Conservation (phyloP, 257 asterid genomes). For the Nicotiana knightiana region DNA sequence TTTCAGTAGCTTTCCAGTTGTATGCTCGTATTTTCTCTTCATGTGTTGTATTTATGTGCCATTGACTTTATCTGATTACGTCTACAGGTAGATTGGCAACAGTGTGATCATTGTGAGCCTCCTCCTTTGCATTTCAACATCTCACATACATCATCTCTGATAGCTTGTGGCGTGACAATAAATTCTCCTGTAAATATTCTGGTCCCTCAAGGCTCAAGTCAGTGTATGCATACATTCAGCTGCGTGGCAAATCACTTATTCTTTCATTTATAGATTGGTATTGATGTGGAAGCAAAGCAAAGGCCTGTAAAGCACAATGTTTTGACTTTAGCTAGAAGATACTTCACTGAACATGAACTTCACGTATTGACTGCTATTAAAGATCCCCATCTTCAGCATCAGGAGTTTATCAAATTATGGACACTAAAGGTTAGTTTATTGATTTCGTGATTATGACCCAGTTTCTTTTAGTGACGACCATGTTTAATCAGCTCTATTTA, state of each 20-base stretch:
- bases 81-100: slow-evolving; percentile 65
- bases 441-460: neutral
- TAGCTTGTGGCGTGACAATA: slow-evolving; percentile 73
- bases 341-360: slow-evolving; percentile 55
- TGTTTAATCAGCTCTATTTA: neutral
- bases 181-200: slow-evolving; percentile 59
- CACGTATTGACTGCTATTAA: slow-evolving; percentile 43
- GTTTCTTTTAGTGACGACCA: neutral
- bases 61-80: neutral
- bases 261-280: slow-evolving; percentile 55
- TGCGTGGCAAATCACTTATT: neutral
- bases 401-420: slow-evolving; percentile 83
- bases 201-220: slow-evolving; percentile 6
- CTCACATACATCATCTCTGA: slow-evolving; percentile 79
- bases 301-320: slow-evolving; percentile 49
- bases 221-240: neutral
- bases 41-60: neutral
- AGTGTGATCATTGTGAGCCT: slow-evolving; percentile 30
- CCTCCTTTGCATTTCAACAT: slow-evolving; percentile 75
- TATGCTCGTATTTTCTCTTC: neutral
- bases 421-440: slow-evolving; percentile 67
- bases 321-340: slow-evolving; percentile 65
- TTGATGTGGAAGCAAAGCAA: slow-evolving; percentile 78
- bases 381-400: slow-evolving; percentile 61
- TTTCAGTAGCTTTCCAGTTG: neutral